These are phyloP conservation scores for Schizochytrium sp. DNA, from an alignment of 108 stramenopile species.

Conservation along the genomic window DNA sequence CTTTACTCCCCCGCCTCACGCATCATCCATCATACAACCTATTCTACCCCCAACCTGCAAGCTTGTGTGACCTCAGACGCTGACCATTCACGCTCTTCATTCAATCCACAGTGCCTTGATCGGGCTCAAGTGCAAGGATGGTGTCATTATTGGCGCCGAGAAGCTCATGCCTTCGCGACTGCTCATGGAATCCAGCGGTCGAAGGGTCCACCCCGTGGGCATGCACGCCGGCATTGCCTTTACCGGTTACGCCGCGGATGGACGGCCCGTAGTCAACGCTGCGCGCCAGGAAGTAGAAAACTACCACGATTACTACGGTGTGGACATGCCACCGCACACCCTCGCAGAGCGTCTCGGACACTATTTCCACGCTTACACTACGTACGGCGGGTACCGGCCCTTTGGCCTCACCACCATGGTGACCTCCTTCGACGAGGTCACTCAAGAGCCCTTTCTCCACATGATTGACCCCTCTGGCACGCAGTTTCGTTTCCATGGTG, in stretches of 20 bases:
- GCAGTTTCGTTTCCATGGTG: constrained; percentile 70
- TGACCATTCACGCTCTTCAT: not conserved
- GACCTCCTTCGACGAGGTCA: constrained; percentile 78
- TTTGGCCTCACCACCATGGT: constrained; percentile 81
- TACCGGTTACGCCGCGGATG: constrained; percentile 90
- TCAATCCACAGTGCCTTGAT: constrained; percentile 58
- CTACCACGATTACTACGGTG: constrained; percentile 76
- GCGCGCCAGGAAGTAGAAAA: constrained; percentile 63
- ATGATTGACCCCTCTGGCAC: constrained; percentile 89
- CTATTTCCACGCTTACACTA: constrained; percentile 95
- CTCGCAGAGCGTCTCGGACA: constrained; percentile 74
- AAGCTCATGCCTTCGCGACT: constrained; percentile 81
- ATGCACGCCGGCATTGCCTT: constrained; percentile 62
- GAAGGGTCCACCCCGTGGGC: constrained; percentile 67
- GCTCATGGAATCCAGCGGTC: constrained; percentile 63
- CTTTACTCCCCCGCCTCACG: too few species aligned
- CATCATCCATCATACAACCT: too few species aligned
- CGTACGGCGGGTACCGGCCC: constrained; percentile 86
- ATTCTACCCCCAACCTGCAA: too few species aligned
- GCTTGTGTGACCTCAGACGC: too few species aligned
- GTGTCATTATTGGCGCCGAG: constrained; percentile 87
- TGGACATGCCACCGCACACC: constrained; percentile 63
- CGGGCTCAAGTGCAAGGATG: constrained; percentile 86
- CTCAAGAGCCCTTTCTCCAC: constrained; percentile 66
- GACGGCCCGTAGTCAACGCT: constrained; percentile 62